phyloP scores from a whole-genome alignment of 2,329 filamentous ascomycete genomes.

The Dothistroma septosporum region DNA sequence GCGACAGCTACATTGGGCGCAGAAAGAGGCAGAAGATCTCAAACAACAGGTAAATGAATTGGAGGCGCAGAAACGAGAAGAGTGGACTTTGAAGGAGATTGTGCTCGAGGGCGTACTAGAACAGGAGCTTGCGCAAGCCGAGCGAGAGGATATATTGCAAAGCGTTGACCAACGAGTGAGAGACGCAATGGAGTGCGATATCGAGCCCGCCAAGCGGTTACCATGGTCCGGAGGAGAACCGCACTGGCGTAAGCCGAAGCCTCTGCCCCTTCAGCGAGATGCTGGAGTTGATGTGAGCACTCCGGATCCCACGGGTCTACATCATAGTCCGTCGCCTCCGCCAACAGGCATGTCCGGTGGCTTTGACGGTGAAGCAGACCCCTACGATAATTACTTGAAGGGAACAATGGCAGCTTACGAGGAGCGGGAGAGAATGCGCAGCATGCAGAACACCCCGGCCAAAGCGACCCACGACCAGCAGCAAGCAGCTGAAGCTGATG shows the following conservation, averaged over 20 bases:
- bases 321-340: conserved; percentile 27
- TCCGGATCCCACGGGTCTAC: conserved; percentile 2
- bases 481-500: conserved; percentile 24
- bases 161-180: conserved; percentile 33
- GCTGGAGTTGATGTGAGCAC: conserved; percentile 14
- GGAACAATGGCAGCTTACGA: conserved; percentile 30
- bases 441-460: conserved; percentile 25
- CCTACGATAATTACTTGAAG: conserved; percentile 34
- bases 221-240: conserved; percentile 26
- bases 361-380: conserved; percentile 34
- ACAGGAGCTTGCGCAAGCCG: conserved; percentile 54
- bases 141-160: conserved; percentile 34
- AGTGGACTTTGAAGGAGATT: conserved; percentile 77
- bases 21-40: conserved; percentile 61
- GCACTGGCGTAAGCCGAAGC: conserved; percentile 18
- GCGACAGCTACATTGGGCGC: conserved; percentile 68
- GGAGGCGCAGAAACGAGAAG: conserved; percentile 63
- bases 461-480: conserved; percentile 18
- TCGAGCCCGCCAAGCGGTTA: conserved; percentile 33
- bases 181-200: conserved; percentile 37
- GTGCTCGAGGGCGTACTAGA: conserved; percentile 73
- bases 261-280: conserved; percentile 4
- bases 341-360: conserved; percentile 29
- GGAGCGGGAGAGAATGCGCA: conserved; percentile 25
- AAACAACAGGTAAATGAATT: conserved; percentile 61